These are phyloP conservation scores for Aureobasidium sp. DNA, from an alignment of 2,329 filamentous ascomycete species.

Conservation along the genomic window DNA sequence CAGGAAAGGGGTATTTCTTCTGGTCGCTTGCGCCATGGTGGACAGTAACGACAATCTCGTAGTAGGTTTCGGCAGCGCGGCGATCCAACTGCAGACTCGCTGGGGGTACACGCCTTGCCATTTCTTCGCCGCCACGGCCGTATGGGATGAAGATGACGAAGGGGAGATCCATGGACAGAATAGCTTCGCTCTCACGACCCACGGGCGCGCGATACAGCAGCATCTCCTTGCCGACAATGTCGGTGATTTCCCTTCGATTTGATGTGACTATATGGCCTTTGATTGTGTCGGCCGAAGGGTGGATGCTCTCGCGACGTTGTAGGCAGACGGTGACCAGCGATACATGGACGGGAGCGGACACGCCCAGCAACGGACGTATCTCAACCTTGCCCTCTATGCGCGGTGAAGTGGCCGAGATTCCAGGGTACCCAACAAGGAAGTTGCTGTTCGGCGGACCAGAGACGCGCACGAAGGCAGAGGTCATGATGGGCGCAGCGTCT, in stretches of 20 bases:
- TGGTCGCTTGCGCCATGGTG: slow-evolving; percentile 84
- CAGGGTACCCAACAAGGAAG: slow-evolving; percentile 93
- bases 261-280: slow-evolving; percentile 80
- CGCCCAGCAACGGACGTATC: slow-evolving; percentile 78
- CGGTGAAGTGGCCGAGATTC: slow-evolving; percentile 95
- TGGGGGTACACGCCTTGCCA: slow-evolving; percentile 81
- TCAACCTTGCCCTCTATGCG: slow-evolving; percentile 97
- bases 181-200: slow-evolving; percentile 77
- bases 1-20: slow-evolving; percentile 84
- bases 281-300: slow-evolving; percentile 89
- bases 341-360: slow-evolving; percentile 81
- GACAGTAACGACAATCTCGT: slow-evolving; percentile 92
- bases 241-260: slow-evolving; percentile 80
- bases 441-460: slow-evolving; percentile 95
- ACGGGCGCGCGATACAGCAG: slow-evolving; percentile 79
- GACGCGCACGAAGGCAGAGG: slow-evolving; percentile 82
- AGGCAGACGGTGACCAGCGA: slow-evolving; percentile 92
- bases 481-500: slow-evolving; percentile 24
- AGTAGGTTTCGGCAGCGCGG: slow-evolving; percentile 92
- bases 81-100: slow-evolving; percentile 85
- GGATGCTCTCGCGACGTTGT: slow-evolving; percentile 90
- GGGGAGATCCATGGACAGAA: slow-evolving; percentile 92
- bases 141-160: slow-evolving; percentile 98
- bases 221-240: slow-evolving; percentile 94
- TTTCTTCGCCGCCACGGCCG: slow-evolving; percentile 82